Percentiles rank a stretch among this genome's conserved stretches.
phyloP scores from a whole-genome alignment of 1,284 basidiomycete genomes.

The Ganoderma sp. region DNA sequence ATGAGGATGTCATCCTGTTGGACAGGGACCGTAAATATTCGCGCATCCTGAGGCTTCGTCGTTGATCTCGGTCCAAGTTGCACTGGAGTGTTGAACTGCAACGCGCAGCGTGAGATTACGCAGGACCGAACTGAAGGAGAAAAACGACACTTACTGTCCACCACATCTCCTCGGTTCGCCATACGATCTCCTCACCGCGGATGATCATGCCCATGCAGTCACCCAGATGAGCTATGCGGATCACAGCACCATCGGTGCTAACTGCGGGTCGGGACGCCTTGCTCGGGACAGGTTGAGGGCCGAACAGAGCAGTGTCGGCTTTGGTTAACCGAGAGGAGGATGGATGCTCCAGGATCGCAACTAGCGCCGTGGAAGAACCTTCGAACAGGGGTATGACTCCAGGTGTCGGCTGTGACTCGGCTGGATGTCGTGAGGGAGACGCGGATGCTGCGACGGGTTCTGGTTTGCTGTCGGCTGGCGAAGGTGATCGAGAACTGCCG shows the following conservation, averaged over 20 bases:
- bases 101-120: neutral
- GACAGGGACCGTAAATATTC: constrained; percentile 77
- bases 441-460: constrained; percentile 16
- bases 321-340: constrained; percentile 31
- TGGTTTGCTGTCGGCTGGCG: constrained; percentile 22
- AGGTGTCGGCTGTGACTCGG: constrained; percentile 16
- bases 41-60: constrained; percentile 77
- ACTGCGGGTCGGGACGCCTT: constrained; percentile 25
- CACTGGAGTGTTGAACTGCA: constrained; percentile 87
- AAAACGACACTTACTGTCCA: constrained; percentile 63
- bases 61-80: constrained; percentile 84
- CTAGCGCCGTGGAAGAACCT: constrained; percentile 73
- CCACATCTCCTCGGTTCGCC: constrained; percentile 95
- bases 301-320: constrained; percentile 29
- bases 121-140: constrained; percentile 13
- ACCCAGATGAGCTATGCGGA: constrained; percentile 90
- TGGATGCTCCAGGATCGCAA: constrained; percentile 65
- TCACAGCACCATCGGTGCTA: constrained; percentile 47
- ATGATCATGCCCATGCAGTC: constrained; percentile 92
- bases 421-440: constrained; percentile 20
- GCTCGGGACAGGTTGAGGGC: constrained; percentile 28
- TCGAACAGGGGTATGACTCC: constrained; percentile 50
- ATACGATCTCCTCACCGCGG: constrained; percentile 78
- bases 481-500: constrained; percentile 25
- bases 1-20: constrained; percentile 89